These are phyloP conservation scores for Saururus chinensis DNA, from an alignment of 164 flowering plant genomes.

Conservation along the genomic window DNA sequence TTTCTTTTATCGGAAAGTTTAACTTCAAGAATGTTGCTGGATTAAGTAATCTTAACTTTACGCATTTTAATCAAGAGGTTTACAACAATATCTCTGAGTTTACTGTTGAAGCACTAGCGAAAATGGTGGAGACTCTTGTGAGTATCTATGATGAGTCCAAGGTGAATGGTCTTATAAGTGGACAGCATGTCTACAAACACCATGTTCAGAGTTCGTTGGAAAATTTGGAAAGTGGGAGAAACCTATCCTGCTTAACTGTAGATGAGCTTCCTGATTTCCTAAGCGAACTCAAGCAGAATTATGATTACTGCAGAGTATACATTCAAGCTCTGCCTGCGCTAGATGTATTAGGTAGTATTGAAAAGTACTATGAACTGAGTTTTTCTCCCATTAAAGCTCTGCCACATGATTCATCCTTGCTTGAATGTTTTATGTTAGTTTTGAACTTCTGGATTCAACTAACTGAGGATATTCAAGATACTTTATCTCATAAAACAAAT, in stretches of 20 bases:
- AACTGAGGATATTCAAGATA: constrained; percentile 52
- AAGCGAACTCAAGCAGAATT: constrained; percentile 59
- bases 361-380: constrained; percentile 36
- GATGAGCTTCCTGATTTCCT: constrained; percentile 38
- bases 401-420: constrained; percentile 41
- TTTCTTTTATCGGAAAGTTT: constrained; percentile 49
- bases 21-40: constrained; percentile 84
- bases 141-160: constrained; percentile 24
- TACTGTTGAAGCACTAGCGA: constrained; percentile 67
- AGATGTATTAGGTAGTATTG: constrained; percentile 40
- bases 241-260: constrained; percentile 20
- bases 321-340: constrained; percentile 30
- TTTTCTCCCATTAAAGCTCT: constrained; percentile 25
- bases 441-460: constrained; percentile 59
- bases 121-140: constrained; percentile 56
- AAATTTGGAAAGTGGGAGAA: constrained; percentile 28
- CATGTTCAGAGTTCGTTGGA: constrained; percentile 36
- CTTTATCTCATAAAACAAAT: constrained; percentile 17
- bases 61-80: constrained; percentile 52
- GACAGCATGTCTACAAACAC: constrained; percentile 62
- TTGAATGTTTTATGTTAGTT: constrained; percentile 56
- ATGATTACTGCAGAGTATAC: constrained; percentile 38
- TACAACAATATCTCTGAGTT: constrained; percentile 37
- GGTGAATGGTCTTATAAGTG: constrained; percentile 43
- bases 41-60: constrained; percentile 46